Evolutionary conservation across 108 stramenopile genomes (phyloP), one percentile per base, ranked within the genome.

Genomic region (Pseudonitzschia delicatissima): DNA sequence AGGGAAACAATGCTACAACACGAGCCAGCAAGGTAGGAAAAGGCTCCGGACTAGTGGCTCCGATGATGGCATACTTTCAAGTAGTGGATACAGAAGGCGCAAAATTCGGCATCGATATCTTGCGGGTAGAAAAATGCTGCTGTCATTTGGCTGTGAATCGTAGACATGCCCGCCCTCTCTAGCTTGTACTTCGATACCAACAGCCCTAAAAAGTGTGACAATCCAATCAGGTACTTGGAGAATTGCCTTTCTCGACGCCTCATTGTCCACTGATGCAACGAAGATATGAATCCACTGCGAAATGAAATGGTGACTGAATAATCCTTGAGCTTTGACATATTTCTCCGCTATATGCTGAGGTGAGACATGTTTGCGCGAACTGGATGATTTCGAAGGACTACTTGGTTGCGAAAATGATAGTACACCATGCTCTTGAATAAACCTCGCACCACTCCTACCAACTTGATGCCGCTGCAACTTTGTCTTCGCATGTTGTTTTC

Each of bases 41-140:
- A 91, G 74, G 20, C 77, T 67, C 6, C 66, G 45, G 18, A 79
- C 71, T n/a, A 85, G 18, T 4, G 26, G 26, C 27, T 48, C 21
- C 44, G 77, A 74, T 5, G 86, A 67, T 28, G 59, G 27, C 40
- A 58, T 23, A 5, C 15, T 21, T 39, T 62, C 42, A 7, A 89
- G 68, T 13, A 89, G 34, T 45, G 71, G 77, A 28, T 80, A 69
- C 57, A 87, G 45, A 20, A 87, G 61, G 7, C 86, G 81, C 31
- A 88, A 45, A 61, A 87, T 75, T 33, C 90, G 82, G 27, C 73
- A 55, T 33, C 72, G 51, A 32, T 61, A 77, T 68, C 67, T 37
- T n/a, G 45, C 59, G 11, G 83, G 82, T 15, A 85, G 62, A 3
- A 15, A n/a, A 26, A 27, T 67, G 0, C 32, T 13, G 17, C 20